Evolutionary conservation across 2,329 filamentous ascomycete species (phyloP).

Genomic region (Clonostachys solani): DNA sequence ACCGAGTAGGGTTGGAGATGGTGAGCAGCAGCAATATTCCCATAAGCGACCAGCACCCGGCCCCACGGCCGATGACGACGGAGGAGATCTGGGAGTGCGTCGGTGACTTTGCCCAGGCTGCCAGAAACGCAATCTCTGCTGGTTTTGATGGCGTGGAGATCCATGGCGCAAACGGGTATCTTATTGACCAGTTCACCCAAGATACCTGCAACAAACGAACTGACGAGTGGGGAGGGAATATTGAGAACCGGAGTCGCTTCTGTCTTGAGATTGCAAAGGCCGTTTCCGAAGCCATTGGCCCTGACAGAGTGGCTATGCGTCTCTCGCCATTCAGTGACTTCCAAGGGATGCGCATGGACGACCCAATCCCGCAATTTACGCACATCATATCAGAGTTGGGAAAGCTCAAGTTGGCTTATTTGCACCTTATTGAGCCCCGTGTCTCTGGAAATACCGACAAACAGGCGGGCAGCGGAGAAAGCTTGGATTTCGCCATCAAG

Average conservation of each 20-base stretch:
- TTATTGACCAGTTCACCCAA: slow-evolving; percentile 30
- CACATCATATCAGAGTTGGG: slow-evolving; percentile 44
- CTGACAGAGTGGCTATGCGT: slow-evolving; percentile 37
- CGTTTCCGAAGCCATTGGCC: slow-evolving; percentile 35
- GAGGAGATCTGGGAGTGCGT: slow-evolving; percentile 1
- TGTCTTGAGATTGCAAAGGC: slow-evolving; percentile 45
- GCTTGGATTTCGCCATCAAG: slow-evolving; percentile 38
- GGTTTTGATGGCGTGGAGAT: slow-evolving; percentile 43
- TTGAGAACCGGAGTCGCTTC: slow-evolving; percentile 37
- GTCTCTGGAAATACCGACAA: slow-evolving; percentile 24
- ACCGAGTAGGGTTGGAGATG: neutral
- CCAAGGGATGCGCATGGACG: slow-evolving; percentile 42
- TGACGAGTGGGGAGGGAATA: slow-evolving; percentile 24
- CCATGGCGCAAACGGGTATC: slow-evolving; percentile 32
- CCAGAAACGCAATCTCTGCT: slow-evolving; percentile 23
- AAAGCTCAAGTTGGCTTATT: slow-evolving; percentile 38
- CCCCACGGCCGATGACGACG: slow-evolving; percentile 26
- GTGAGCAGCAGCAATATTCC: slow-evolving; percentile 15
- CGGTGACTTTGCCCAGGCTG: slow-evolving; percentile 13
- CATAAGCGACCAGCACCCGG: slow-evolving; percentile 39
- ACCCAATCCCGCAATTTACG: slow-evolving; percentile 46
- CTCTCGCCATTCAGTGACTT: slow-evolving; percentile 44
- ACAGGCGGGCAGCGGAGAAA: slow-evolving; percentile 33
- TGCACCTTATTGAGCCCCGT: slow-evolving; percentile 51
- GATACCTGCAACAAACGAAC: slow-evolving; percentile 13